phyloP scores from a whole-genome alignment of 495 filamentous ascomycete genomes.

The Daldinia loculata region DNA sequence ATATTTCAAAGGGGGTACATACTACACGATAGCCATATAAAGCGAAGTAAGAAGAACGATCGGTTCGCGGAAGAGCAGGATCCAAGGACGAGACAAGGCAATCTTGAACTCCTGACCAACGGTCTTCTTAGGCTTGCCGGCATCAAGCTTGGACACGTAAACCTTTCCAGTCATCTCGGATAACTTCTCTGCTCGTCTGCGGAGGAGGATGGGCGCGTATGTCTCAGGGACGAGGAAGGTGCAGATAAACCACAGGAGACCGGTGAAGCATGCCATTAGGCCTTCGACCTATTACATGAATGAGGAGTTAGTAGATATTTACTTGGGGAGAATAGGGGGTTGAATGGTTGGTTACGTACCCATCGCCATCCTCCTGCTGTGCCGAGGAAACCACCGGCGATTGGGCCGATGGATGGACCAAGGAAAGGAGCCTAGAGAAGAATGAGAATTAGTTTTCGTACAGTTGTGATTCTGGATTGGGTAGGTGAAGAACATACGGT shows the following conservation, averaged over 20 bases:
- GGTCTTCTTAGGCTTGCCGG: constrained; percentile 63
- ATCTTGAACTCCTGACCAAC: constrained; percentile 56
- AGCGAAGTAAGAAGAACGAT: constrained; percentile 83
- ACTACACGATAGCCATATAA: constrained; percentile 77
- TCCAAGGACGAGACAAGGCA: constrained; percentile 72
- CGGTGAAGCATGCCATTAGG: constrained; percentile 73
- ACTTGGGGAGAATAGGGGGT: not conserved
- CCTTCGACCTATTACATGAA: constrained; percentile 57
- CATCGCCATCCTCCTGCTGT: constrained; percentile 70
- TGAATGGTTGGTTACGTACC: constrained; percentile 42
- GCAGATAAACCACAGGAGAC: constrained; percentile 67
- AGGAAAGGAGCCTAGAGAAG: constrained; percentile 66
- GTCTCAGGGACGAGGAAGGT: constrained; percentile 83
- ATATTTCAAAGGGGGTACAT: constrained; percentile 44
- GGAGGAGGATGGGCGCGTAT: constrained; percentile 75
- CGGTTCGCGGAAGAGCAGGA: constrained; percentile 80
- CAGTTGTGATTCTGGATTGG: not conserved
- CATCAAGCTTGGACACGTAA: constrained; percentile 62
- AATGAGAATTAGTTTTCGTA: not conserved
- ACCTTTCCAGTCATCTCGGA: constrained; percentile 73
- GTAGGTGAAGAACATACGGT: constrained; percentile 39
- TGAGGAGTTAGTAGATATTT: not conserved
- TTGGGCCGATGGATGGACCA: constrained; percentile 67
- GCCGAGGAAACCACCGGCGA: constrained; percentile 69
- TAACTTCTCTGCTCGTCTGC: constrained; percentile 71